These are phyloP conservation scores for Chaetomium cochliodes DNA, from an alignment of 495 filamentous ascomycete species.

Conservation along the genomic window DNA sequence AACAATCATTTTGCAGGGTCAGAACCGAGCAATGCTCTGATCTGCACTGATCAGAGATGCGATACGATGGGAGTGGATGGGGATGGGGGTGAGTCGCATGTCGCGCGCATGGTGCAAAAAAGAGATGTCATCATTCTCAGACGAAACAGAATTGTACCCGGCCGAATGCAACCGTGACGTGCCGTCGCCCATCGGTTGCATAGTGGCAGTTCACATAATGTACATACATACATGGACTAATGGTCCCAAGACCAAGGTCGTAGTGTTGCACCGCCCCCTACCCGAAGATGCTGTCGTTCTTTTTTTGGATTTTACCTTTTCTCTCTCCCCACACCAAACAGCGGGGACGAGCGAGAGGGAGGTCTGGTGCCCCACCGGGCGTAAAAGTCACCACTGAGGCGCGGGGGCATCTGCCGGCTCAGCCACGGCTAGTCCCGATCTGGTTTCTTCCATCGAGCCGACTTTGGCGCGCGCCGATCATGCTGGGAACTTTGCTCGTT, in stretches of 20 bases:
- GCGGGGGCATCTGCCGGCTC: slow-evolving; percentile 21
- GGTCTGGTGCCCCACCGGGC: slow-evolving; percentile 13
- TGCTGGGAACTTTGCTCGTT: slow-evolving; percentile 21
- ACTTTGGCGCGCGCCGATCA: slow-evolving; percentile 23
- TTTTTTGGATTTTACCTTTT: slow-evolving; percentile 42
- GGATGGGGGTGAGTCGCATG: neutral
- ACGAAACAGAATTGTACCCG: neutral
- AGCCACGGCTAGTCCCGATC: slow-evolving; percentile 32
- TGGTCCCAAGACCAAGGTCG: slow-evolving; percentile 14
- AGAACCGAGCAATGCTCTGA: neutral
- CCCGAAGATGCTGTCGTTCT: slow-evolving; percentile 26
- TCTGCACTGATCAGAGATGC: neutral
- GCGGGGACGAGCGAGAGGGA: slow-evolving; percentile 7
- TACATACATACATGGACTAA: too few relatives aligned
- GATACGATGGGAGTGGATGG: neutral
- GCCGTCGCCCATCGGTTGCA: slow-evolving; percentile 7
- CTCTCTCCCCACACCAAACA: slow-evolving; percentile 27
- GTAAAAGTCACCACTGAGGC: slow-evolving; percentile 33
- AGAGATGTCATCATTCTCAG: slow-evolving; percentile 3
- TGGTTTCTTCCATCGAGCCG: slow-evolving; percentile 25
- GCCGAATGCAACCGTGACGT: slow-evolving; percentile 20
- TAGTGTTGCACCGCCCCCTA: slow-evolving; percentile 36
- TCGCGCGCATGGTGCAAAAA: neutral
- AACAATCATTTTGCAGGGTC: neutral
- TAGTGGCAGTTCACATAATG: slow-evolving; percentile 16